phyloP scores from a whole-genome alignment of 768 basidiomycete genomes.

The Tricholoma sp. region DNA sequence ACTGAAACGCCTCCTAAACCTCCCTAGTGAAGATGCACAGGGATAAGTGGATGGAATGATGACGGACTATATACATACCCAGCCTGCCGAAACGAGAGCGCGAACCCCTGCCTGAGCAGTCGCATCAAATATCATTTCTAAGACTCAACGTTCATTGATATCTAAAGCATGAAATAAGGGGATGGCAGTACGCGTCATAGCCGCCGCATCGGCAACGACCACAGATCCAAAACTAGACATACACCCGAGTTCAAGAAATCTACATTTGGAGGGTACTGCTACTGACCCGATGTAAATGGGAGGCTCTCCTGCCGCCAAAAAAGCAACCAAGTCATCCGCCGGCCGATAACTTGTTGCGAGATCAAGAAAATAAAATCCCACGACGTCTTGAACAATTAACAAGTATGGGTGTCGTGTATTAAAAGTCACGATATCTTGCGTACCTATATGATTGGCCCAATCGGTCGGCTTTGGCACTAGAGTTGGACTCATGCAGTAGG shows the following conservation, averaged over 20 bases:
- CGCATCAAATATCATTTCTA: slow-evolving; percentile 56
- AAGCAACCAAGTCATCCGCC: slow-evolving; percentile 38
- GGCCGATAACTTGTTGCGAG: slow-evolving; percentile 45
- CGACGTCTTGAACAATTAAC: slow-evolving; percentile 37
- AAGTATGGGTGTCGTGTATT: not conserved
- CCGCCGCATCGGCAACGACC: slow-evolving; percentile 48
- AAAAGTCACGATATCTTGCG: slow-evolving; percentile 1
- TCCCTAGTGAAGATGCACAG: slow-evolving; percentile 27
- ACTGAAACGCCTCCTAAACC: slow-evolving; percentile 47
- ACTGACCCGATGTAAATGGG: slow-evolving; percentile 57
- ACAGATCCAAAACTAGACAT: slow-evolving; percentile 52
- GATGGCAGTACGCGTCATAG: slow-evolving; percentile 31
- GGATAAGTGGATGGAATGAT: not conserved
- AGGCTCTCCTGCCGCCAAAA: slow-evolving; percentile 42
- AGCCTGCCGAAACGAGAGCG: slow-evolving; percentile 60
- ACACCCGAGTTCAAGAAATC: not conserved
- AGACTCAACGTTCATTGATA: not conserved
- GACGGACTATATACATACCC: slow-evolving; percentile 29
- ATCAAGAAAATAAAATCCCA: slow-evolving; percentile 61
- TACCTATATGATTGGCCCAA: slow-evolving; percentile 60
- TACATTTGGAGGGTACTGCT: not conserved
- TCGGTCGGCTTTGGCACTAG: slow-evolving; percentile 57
- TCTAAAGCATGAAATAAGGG: too few species aligned
- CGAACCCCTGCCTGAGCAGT: slow-evolving; percentile 49
- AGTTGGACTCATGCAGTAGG: slow-evolving; percentile 57